Base-by-base conservation (phyloP, 345 rosid genomes). In the Dimocarpus longan region DNA sequence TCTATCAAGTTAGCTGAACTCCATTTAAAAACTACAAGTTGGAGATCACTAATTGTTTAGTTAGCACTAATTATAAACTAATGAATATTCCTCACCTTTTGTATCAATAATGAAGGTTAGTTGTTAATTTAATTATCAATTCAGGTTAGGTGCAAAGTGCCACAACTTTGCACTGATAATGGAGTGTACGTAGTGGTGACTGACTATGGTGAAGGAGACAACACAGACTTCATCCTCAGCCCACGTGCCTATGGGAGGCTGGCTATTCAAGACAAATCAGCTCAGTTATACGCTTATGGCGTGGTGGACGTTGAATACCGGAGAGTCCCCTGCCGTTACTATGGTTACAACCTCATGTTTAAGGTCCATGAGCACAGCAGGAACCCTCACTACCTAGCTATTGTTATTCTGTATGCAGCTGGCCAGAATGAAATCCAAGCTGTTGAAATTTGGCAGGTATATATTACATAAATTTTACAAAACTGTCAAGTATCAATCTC, bases 141-240 rank as follows among this genome's bases (percentile, higher is more conserved):
- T 44, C 81, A 92, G 98, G 95, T 94, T 69, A 89, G 93, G 80
- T 95, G 98, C 89, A 93, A 78, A 10, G 83, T 77, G 63, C 85
- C 93, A 26, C 77, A 87, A n/a, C 82, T 82, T 69, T 93, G 97
- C 88, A 84, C 73, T 10, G 90, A 88, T 24, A 81, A 88, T 1
- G 98, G 98, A 43, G 90, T 84, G 82, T 78, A 82, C 77, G 79
- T 92, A 73, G 91, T 90, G 82, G 93, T 80, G 85, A 93, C 98
- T 8, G 98, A 95, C 91, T 90, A 88, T 12, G 97, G 98, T 0
- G 95, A 92, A 79, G 98, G 97, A 57, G 85, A 86, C 90, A 74
- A 76, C 46, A 88, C 98, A 0, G 98, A 95, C 85, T 95, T 95
- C 86, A 85, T 95, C 80, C 89, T 95, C 21, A 95, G 98, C 85